phyloP scores from a whole-genome alignment of 352 stramenopile species.

The Globisporangium nagaii region DNA sequence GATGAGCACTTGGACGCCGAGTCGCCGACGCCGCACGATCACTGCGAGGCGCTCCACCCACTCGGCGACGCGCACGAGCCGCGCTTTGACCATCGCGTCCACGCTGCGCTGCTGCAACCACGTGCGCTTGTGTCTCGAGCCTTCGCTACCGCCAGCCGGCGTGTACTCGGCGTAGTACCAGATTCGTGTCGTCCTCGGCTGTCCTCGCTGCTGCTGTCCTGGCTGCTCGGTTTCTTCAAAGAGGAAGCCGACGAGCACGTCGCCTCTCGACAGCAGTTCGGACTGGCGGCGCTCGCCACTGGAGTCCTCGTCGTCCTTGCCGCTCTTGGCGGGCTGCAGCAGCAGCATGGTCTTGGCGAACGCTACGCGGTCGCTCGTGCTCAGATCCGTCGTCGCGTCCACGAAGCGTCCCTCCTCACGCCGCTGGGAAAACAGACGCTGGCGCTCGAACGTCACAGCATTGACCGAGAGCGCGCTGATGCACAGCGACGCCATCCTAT shows the following conservation, averaged over 20 bases:
- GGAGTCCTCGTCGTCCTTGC: background rate
- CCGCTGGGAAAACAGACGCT: no score
- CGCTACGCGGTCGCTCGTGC: no score
- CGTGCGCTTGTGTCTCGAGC: background rate
- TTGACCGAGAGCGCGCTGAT: no score
- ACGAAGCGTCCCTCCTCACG: no score
- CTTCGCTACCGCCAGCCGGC: background rate
- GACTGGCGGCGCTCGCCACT: background rate
- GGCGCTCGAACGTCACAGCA: no score
- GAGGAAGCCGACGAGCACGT: constrained; percentile 22
- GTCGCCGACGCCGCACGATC: constrained; percentile 3
- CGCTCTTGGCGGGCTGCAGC: background rate
- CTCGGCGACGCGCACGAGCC: background rate
- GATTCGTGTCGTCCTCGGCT: constrained; percentile 27
- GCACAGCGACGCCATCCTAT: no score
- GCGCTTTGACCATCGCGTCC: background rate
- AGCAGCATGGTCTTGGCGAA: no score
- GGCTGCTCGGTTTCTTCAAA: constrained; percentile 41
- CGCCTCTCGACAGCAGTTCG: background rate
- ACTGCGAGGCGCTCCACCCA: constrained; percentile 2
- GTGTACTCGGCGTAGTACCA: constrained; percentile 34
- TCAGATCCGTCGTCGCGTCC: no score
- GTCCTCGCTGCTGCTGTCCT: no score
- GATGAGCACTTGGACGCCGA: constrained; percentile 8
- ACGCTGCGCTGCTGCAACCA: no score